These are phyloP conservation scores for Solanum lignicaule DNA, from an alignment of 257 asterid species.

Conservation along the genomic window DNA sequence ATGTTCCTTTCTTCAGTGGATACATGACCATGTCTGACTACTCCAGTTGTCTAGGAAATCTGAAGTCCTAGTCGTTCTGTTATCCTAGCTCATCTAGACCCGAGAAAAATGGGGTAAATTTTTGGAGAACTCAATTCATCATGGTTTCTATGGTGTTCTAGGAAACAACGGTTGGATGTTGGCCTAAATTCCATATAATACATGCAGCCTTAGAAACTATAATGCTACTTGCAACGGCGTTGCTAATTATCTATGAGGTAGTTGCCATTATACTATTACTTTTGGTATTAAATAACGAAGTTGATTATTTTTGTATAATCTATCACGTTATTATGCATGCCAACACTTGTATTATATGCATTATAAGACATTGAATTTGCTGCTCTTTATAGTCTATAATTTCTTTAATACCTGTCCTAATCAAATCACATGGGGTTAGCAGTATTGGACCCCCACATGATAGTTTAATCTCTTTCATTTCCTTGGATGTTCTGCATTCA, in stretches of 20 bases:
- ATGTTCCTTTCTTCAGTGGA: background rate
- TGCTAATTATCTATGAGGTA: background rate
- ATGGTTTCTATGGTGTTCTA: slow-evolving; percentile 9
- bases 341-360: slow-evolving; percentile 20
- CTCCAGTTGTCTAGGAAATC: background rate
- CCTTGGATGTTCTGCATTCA: slow-evolving; percentile 16
- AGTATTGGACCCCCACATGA: slow-evolving; percentile 52
- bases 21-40: background rate
- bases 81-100: background rate
- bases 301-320: slow-evolving; percentile 16
- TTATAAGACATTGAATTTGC: slow-evolving; percentile 52
- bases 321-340: slow-evolving; percentile 54
- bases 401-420: slow-evolving; percentile 49
- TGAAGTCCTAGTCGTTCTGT: background rate
- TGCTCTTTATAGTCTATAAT: slow-evolving; percentile 23
- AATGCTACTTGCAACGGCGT: background rate
- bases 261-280: slow-evolving; percentile 2
- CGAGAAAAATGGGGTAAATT: background rate
- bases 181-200: slow-evolving; percentile 39
- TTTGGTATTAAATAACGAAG: slow-evolving; percentile 12
- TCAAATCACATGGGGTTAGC: slow-evolving; percentile 77
- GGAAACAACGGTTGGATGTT: slow-evolving; percentile 33
- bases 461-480: slow-evolving; percentile 27
- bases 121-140: slow-evolving; percentile 10
- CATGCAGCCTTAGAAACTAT: slow-evolving; percentile 30